Conservation (phyloP, 306 rosid genomes). For the Cicer arietinum region DNA sequence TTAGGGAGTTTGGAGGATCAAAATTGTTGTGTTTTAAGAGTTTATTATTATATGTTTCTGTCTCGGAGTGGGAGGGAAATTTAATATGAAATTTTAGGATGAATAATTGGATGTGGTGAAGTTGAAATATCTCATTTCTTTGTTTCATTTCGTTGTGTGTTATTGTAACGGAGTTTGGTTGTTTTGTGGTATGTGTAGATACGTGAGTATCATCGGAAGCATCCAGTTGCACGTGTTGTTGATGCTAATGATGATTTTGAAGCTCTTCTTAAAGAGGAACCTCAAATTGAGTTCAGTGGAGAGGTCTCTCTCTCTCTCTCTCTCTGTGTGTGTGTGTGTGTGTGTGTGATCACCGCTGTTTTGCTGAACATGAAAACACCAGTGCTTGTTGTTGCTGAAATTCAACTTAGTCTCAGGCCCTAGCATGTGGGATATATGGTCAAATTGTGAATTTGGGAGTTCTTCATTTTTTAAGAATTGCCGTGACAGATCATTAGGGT, state of each 20-base stretch:
- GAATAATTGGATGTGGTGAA: slow-evolving; percentile 12
- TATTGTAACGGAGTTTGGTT: slow-evolving; percentile 14
- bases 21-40: neutral
- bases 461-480: slow-evolving; percentile 30
- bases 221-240: slow-evolving; percentile 88
- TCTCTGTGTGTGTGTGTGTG: neutral
- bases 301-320: slow-evolving; percentile 60
- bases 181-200: slow-evolving; percentile 61
- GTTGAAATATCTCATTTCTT: slow-evolving; percentile 8
- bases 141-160: neutral
- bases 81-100: neutral
- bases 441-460: slow-evolving; percentile 3
- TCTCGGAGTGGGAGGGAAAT: neutral
- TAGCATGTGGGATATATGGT: slow-evolving; percentile 13
- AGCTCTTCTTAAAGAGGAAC: slow-evolving; percentile 82
- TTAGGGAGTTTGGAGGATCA: neutral
- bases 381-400: slow-evolving; percentile 10
- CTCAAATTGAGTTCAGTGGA: slow-evolving; percentile 90
- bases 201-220: slow-evolving; percentile 95
- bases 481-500: neutral
- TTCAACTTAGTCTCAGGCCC: neutral
- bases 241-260: slow-evolving; percentile 80
- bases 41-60: neutral
- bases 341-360: slow-evolving; percentile 10
- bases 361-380: slow-evolving; percentile 3